Evolutionary conservation across 2,329 filamentous ascomycete genomes (phyloP).

Genomic region (Helicocarpus griseus): DNA sequence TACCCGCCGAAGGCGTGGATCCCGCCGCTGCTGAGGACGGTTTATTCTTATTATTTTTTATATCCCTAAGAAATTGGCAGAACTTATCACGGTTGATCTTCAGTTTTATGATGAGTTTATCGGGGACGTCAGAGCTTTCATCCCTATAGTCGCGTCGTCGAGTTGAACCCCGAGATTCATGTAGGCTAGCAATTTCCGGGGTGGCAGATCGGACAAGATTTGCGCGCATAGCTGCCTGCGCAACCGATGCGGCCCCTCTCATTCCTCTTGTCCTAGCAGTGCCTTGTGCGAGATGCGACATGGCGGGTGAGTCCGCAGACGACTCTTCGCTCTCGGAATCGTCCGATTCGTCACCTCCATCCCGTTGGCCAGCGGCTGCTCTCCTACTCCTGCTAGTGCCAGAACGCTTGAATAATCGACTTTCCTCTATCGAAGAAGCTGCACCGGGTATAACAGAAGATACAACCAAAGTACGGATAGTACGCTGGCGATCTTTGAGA

Average conservation of each 20-base stretch:
- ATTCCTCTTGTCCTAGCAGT: slow-evolving; percentile 81
- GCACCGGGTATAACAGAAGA: slow-evolving; percentile 88
- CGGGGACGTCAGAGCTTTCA: slow-evolving; percentile 63
- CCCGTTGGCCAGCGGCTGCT: slow-evolving; percentile 45
- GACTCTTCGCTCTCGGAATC: slow-evolving; percentile 90
- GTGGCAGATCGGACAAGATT: slow-evolving; percentile 73
- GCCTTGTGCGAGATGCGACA: slow-evolving; percentile 57
- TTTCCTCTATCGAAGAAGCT: slow-evolving; percentile 69
- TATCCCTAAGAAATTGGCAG: slow-evolving; percentile 53
- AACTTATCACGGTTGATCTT: slow-evolving; percentile 64
- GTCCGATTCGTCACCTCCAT: slow-evolving; percentile 66
- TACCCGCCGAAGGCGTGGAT: slow-evolving; percentile 13
- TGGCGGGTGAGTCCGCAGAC: slow-evolving; percentile 71
- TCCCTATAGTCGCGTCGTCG: slow-evolving; percentile 61
- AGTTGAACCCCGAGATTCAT: slow-evolving; percentile 61
- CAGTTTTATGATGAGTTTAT: slow-evolving; percentile 64
- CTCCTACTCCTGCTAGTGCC: slow-evolving; percentile 53
- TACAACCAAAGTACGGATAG: slow-evolving; percentile 83
- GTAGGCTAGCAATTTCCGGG: slow-evolving; percentile 57
- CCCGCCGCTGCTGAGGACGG: slow-evolving; percentile 33
- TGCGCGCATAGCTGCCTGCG: slow-evolving; percentile 74
- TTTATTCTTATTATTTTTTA: slow-evolving; percentile 33
- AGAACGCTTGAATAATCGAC: slow-evolving; percentile 73
- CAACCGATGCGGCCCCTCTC: slow-evolving; percentile 76
- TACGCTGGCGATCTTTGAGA: slow-evolving; percentile 86